Conservation (phyloP, 148 eudicot species). For the Rhododendron ferrugineum region DNA sequence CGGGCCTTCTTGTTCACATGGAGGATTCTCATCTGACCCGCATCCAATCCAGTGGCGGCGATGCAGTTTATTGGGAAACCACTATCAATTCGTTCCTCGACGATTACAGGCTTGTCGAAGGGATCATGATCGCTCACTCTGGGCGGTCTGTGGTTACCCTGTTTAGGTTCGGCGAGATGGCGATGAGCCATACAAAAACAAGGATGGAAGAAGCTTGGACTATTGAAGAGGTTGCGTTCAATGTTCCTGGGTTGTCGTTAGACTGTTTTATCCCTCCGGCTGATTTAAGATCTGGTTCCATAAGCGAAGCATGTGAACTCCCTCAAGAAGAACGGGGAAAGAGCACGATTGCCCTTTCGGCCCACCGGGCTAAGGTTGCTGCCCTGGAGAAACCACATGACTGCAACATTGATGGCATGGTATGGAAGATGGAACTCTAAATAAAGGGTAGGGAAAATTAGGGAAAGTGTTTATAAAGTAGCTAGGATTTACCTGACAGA, state of each 20-base stretch:
- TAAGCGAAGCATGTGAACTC: slow-evolving; percentile 38
- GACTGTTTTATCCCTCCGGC: slow-evolving; percentile 60
- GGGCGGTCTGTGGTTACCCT: slow-evolving; percentile 51
- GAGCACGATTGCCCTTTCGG: slow-evolving; percentile 16
- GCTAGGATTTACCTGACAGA: slow-evolving; percentile 27
- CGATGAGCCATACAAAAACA: slow-evolving; percentile 57
- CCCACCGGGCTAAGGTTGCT: slow-evolving; percentile 39
- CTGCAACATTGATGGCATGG: slow-evolving; percentile 13
- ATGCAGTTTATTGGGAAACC: slow-evolving; percentile 55
- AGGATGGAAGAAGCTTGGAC: slow-evolving; percentile 63
- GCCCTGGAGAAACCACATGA: slow-evolving; percentile 27
- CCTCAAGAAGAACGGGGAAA: slow-evolving; percentile 32
- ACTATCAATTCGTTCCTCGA: slow-evolving; percentile 47
- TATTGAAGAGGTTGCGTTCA: slow-evolving; percentile 55
- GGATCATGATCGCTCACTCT: slow-evolving; percentile 54
- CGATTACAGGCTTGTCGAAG: slow-evolving; percentile 48
- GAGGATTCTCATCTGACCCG: slow-evolving; percentile 62
- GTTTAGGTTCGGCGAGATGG: slow-evolving; percentile 49
- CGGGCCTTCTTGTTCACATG: slow-evolving; percentile 47
- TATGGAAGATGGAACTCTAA: slow-evolving; percentile 37
- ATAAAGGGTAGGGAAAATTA: slow-evolving; percentile 11
- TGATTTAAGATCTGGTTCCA: slow-evolving; percentile 37
- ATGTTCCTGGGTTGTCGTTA: slow-evolving; percentile 46
- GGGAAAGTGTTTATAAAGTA: slow-evolving; percentile 30
- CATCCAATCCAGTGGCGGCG: slow-evolving; percentile 46